Percentiles rank a stretch among this genome's conserved stretches.
These are phyloP conservation scores for Corchorus olitorius DNA, from an alignment of 345 rosid species.

Conservation along the genomic window DNA sequence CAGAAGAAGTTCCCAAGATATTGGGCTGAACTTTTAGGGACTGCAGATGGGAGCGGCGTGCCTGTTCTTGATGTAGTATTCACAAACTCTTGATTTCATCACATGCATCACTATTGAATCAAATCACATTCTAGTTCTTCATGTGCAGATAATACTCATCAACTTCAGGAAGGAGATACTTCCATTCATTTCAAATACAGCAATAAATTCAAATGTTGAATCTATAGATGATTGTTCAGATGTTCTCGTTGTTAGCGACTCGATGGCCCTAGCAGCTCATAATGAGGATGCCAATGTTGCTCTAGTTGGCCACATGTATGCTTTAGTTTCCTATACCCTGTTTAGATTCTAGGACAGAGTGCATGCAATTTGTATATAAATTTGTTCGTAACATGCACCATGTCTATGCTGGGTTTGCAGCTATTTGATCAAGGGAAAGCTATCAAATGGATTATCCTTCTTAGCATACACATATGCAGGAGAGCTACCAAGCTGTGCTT, in stretches of 20 bases:
- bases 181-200: slow-evolving; percentile 46
- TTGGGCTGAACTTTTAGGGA: slow-evolving; percentile 64
- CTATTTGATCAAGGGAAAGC: slow-evolving; percentile 45
- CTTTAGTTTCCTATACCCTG: not conserved
- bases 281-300: slow-evolving; percentile 64
- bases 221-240: slow-evolving; percentile 49
- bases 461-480: slow-evolving; percentile 62
- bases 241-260: slow-evolving; percentile 45
- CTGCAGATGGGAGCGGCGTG: slow-evolving; percentile 58
- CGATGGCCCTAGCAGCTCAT: slow-evolving; percentile 58
- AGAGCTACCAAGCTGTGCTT: slow-evolving; percentile 70
- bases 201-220: slow-evolving; percentile 8
- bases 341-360: not conserved
- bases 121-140: not conserved
- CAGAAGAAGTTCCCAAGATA: slow-evolving; percentile 42
- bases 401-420: slow-evolving; percentile 30
- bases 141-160: slow-evolving; percentile 49
- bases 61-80: slow-evolving; percentile 48
- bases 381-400: not conserved
- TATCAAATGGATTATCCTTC: slow-evolving; percentile 42
- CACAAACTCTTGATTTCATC: slow-evolving; percentile 6
- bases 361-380: not conserved
- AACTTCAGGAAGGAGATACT: slow-evolving; percentile 75
- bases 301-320: slow-evolving; percentile 59
- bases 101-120: not conserved